Evolutionary conservation across 257 asterid genomes (phyloP), one percentile per base, ranked within the genome.

Genomic region (Salvia miltiorrhiza): DNA sequence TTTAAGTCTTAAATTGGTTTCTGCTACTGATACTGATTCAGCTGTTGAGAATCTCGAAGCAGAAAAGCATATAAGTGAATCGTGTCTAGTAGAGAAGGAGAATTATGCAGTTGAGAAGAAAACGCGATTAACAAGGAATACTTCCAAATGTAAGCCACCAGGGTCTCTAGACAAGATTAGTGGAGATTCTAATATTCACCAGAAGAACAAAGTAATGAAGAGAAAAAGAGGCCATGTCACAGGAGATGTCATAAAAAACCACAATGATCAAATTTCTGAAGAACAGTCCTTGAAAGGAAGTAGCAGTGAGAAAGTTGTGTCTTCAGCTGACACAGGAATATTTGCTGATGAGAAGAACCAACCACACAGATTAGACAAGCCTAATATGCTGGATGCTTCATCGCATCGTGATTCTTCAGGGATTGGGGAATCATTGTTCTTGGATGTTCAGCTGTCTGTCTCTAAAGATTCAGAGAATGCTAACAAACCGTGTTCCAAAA

Each of bases 91-190:
- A 7, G 72, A 63, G 69, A 70, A 49, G 49, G 52, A 66, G 37
- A 39, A 67, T 43, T 52, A 72, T 24, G 73, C 35, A 41, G 60
- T 28, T 30, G 68, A 41, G 45, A 74, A 56, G 54, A 71, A 67
- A n/a, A 52, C 70, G 19, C 75, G 81, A 77, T 70, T 88, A 39
- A 77, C 79, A 77, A 74, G 82, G 77, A 79, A 57, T 41, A 78
- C 79, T 72, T 59, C 77, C 35, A 49, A 70, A 5, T 17, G 64
- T 33, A 71, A 69, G 52, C 53, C 80, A 53, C 30, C 45, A 3
- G 58, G 44, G 61, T 30, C 19, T 59, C 4, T n/a, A 48, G 70
- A 64, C 44, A 80, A 32, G 58, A 30, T 44, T 52, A 70, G 44
- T 50, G 77, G 44, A 23, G 72, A 63, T 62, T 72, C 58, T 63